A percentile compares a stretch with the other conserved stretches of the same genome.
phyloP scores from a whole-genome alignment of 345 rosid species.

The Gossypium arboreum region DNA sequence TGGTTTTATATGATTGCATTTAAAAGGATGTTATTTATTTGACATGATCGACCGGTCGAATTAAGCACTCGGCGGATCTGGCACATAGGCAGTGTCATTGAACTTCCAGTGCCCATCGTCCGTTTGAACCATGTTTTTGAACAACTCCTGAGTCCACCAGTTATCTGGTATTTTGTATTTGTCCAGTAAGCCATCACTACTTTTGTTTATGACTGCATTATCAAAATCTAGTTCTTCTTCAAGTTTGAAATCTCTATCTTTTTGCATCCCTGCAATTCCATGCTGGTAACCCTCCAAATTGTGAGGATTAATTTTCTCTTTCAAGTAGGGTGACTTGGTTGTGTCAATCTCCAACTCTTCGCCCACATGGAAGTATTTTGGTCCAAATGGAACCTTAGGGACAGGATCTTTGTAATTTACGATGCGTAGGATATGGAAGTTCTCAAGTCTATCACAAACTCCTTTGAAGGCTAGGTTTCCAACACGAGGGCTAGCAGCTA shows the following conservation, averaged over 20 bases:
- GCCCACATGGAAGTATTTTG: constrained; percentile 15
- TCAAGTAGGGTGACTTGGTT: constrained; percentile 8
- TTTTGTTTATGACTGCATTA: constrained; percentile 13
- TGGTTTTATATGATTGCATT: not conserved
- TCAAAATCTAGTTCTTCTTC: constrained; percentile 9
- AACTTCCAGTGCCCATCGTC: constrained; percentile 14
- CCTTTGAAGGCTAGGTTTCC: not conserved
- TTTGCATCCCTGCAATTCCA: constrained; percentile 24
- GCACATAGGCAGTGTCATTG: constrained; percentile 6
- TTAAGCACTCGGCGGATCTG: constrained; percentile 8
- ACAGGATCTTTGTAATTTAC: constrained; percentile 30
- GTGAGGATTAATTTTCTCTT: constrained; percentile 3
- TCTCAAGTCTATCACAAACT: not conserved
- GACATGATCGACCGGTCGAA: not conserved
- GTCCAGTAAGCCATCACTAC: not conserved
- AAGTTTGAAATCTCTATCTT: constrained; percentile 1
- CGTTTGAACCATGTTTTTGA: constrained; percentile 14
- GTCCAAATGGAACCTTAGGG: constrained; percentile 32
- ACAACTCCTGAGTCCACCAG: constrained; percentile 16
- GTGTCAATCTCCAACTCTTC: constrained; percentile 14
- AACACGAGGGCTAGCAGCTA: constrained; percentile 61
- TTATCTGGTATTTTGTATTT: not conserved
- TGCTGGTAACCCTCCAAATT: constrained; percentile 19
- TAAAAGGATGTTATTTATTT: not conserved
- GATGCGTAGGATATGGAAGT: constrained; percentile 34